Evolutionary conservation across 306 rosid genomes (phyloP).

Genomic region (Ziziphus jujuba): DNA sequence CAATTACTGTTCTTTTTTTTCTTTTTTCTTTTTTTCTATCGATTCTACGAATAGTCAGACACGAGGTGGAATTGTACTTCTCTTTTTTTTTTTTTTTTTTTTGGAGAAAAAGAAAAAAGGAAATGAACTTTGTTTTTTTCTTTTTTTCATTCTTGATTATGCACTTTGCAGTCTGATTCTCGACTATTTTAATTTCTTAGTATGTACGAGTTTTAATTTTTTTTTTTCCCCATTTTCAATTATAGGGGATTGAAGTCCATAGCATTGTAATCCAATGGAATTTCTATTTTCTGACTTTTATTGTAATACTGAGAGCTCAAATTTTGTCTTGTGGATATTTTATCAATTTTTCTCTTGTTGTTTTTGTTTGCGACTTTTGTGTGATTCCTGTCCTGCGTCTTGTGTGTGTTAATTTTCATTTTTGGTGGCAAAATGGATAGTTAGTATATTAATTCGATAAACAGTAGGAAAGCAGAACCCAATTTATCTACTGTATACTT

Average conservation of each 20-base stretch:
- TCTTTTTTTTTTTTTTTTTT: too few species aligned
- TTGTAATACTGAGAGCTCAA: background rate
- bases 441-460: background rate
- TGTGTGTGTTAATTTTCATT: background rate
- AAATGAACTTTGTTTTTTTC: too few species aligned
- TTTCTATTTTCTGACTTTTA: background rate
- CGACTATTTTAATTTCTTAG: too few species aligned
- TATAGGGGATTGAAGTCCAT: background rate
- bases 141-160: too few species aligned
- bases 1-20: too few species aligned
- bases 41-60: too few species aligned
- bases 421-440: background rate
- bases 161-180: too few species aligned
- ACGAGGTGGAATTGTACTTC: too few species aligned
- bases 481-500: background rate
- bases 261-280: background rate
- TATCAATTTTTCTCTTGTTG: background rate
- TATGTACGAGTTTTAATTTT: background rate
- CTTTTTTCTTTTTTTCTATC: too few species aligned
- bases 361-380: background rate
- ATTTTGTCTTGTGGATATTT: conserved; percentile 6
- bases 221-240: background rate
- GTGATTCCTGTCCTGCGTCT: background rate
- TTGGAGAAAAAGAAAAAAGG: too few species aligned
- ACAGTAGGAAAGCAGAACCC: background rate